Evolutionary conservation across 768 basidiomycete genomes (phyloP).

Genomic region (Lactifluus echinatus): DNA sequence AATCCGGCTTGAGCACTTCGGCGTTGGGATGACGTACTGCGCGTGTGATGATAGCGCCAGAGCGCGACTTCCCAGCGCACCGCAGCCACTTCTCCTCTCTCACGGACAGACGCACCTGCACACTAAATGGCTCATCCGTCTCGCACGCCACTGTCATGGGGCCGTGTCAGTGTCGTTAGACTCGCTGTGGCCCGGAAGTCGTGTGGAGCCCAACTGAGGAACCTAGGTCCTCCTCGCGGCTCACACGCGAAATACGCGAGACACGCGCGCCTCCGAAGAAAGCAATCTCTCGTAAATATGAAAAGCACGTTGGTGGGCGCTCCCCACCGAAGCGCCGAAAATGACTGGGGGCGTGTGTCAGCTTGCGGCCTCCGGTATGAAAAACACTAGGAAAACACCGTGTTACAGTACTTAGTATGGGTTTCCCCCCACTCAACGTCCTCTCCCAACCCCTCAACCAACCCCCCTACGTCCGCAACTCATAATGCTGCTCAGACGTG

Average conservation of each 20-base stretch:
- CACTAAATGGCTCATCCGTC: not conserved
- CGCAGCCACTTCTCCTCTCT: not conserved
- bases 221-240: not conserved
- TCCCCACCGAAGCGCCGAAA: not conserved
- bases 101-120: not conserved
- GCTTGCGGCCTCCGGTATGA: not conserved
- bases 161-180: not conserved
- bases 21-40: conserved; percentile 1
- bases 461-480: not conserved
- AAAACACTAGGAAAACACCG: not conserved
- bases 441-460: too few relatives aligned
- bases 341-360: not conserved
- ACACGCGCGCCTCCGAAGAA: not conserved
- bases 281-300: conserved; percentile 11
- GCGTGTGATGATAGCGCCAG: not conserved
- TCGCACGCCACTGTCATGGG: not conserved
- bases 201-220: not conserved
- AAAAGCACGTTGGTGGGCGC: conserved; percentile 6
- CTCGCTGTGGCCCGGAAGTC: not conserved
- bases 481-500: not conserved
- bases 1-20: not conserved
- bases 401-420: too few relatives aligned
- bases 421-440: too few relatives aligned
- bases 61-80: not conserved
- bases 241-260: not conserved